Conservation (phyloP, 2,329 filamentous ascomycete genomes). For the Simplicillium sp. region DNA sequence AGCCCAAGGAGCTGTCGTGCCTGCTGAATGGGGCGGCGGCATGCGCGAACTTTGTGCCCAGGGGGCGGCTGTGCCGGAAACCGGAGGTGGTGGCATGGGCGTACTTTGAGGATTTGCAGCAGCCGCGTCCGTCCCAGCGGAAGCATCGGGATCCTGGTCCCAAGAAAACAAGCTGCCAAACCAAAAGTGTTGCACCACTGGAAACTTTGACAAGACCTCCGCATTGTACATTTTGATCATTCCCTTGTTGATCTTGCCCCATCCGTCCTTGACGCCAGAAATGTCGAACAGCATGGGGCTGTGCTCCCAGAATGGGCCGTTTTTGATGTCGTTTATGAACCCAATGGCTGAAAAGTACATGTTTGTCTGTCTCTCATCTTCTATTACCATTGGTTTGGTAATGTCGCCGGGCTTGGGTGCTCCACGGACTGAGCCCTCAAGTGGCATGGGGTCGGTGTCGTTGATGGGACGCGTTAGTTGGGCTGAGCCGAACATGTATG, state of each 20-base stretch:
- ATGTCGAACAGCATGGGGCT: slow-evolving; percentile 92
- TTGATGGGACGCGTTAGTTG: slow-evolving; percentile 73
- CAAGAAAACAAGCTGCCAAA: slow-evolving; percentile 76
- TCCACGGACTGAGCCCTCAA: slow-evolving; percentile 66
- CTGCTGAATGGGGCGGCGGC: slow-evolving; percentile 16
- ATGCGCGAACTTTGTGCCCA: slow-evolving; percentile 33
- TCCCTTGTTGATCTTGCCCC: slow-evolving; percentile 98
- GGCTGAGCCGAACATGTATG: slow-evolving; percentile 92
- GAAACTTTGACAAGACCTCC: slow-evolving; percentile 92
- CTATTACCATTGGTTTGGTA: slow-evolving; percentile 52
- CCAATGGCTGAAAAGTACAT: slow-evolving; percentile 94
- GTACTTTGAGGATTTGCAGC: not conserved
- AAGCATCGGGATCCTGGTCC: slow-evolving; percentile 57
- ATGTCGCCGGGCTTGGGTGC: slow-evolving; percentile 67
- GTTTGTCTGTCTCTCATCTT: slow-evolving; percentile 55
- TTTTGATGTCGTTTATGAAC: slow-evolving; percentile 97
- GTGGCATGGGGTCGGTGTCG: slow-evolving; percentile 52
- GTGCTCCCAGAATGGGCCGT: slow-evolving; percentile 93
- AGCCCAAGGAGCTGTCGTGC: slow-evolving; percentile 21
- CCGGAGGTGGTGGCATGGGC: slow-evolving; percentile 10
- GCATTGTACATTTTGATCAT: slow-evolving; percentile 99
- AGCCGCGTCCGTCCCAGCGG: slow-evolving; percentile 8
- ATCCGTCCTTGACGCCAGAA: slow-evolving; percentile 82
- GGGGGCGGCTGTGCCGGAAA: slow-evolving; percentile 29
- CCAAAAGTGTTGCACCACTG: slow-evolving; percentile 92